Evolutionary conservation across 768 basidiomycete genomes (phyloP).

Genomic region (Hypholoma sublateritium): DNA sequence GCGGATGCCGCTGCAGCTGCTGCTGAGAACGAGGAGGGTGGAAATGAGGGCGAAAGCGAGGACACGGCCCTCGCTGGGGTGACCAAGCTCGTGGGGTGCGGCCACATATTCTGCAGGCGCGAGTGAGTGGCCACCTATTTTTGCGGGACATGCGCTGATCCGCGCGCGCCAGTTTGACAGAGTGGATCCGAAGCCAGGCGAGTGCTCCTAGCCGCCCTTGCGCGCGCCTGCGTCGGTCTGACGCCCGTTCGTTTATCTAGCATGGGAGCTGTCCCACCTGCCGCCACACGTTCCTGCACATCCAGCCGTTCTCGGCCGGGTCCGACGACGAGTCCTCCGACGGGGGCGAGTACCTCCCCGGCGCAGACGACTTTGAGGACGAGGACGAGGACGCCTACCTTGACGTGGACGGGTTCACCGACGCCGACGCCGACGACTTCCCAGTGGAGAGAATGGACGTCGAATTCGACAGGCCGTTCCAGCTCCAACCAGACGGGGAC

Average conservation of each 20-base stretch:
- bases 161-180: slow-evolving; percentile 43
- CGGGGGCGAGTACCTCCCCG: slow-evolving; percentile 65
- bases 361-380: slow-evolving; percentile 46
- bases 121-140: slow-evolving; percentile 41
- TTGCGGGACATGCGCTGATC: neutral
- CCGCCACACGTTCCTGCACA: slow-evolving; percentile 56
- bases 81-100: slow-evolving; percentile 58
- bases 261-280: slow-evolving; percentile 76
- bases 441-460: slow-evolving; percentile 41
- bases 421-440: slow-evolving; percentile 36
- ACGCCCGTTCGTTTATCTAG: slow-evolving; percentile 29
- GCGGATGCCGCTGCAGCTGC: slow-evolving; percentile 10
- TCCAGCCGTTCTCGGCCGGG: slow-evolving; percentile 40
- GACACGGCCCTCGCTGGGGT: slow-evolving; percentile 36
- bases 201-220: slow-evolving; percentile 11
- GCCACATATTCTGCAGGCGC: slow-evolving; percentile 66
- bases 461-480: slow-evolving; percentile 26
- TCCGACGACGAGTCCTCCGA: slow-evolving; percentile 68
- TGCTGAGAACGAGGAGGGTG: neutral
- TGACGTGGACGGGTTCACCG: slow-evolving; percentile 43
- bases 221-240: neutral
- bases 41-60: neutral
- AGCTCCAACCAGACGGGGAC: too few relatives aligned
- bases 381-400: slow-evolving; percentile 47
- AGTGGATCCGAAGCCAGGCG: slow-evolving; percentile 65